Evolutionary conservation across 2,329 filamentous ascomycete genomes (phyloP).

Genomic region (Xylariales sp.): DNA sequence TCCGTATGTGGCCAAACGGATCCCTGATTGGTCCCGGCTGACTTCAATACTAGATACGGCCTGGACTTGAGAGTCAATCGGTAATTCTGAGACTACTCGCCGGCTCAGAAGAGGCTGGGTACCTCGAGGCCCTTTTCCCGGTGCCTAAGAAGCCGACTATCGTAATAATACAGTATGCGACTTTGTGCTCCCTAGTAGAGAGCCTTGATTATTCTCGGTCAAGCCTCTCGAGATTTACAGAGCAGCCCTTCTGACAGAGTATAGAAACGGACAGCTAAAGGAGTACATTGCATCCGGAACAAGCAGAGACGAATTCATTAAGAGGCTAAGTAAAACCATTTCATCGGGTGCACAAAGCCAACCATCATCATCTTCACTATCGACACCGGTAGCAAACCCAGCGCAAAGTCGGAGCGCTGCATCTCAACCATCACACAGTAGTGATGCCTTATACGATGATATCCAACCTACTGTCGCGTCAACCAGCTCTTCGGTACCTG

Average conservation of each 20-base stretch:
- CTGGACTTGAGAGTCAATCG: constrained; percentile 69
- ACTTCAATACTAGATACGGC: constrained; percentile 59
- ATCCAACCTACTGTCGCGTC: constrained; percentile 24
- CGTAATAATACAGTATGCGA: constrained; percentile 76
- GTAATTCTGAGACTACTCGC: constrained; percentile 77
- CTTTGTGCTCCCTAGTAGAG: background rate
- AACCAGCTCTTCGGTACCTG: constrained; percentile 21
- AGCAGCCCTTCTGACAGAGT: constrained; percentile 27
- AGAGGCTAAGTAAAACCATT: constrained; percentile 61
- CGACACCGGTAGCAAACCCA: constrained; percentile 19
- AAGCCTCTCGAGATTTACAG: background rate
- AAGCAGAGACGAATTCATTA: constrained; percentile 73
- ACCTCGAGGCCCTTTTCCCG: constrained; percentile 84
- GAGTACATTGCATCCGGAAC: constrained; percentile 78
- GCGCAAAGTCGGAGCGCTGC: constrained; percentile 21
- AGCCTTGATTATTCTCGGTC: background rate
- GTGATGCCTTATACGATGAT: constrained; percentile 39
- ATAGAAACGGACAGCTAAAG: constrained; percentile 77
- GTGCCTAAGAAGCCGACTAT: constrained; percentile 82
- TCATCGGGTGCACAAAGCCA: constrained; percentile 41
- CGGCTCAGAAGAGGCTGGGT: constrained; percentile 83
- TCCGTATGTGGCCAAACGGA: constrained; percentile 56
- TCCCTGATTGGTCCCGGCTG: constrained; percentile 4
- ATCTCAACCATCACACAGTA: constrained; percentile 28
- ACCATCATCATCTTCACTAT: constrained; percentile 23